A percentile compares a stretch with the other conserved stretches of the same genome.
Evolutionary conservation across 2,329 filamentous ascomycete genomes (phyloP).

Genomic region (Microcyclospora pomicola): DNA sequence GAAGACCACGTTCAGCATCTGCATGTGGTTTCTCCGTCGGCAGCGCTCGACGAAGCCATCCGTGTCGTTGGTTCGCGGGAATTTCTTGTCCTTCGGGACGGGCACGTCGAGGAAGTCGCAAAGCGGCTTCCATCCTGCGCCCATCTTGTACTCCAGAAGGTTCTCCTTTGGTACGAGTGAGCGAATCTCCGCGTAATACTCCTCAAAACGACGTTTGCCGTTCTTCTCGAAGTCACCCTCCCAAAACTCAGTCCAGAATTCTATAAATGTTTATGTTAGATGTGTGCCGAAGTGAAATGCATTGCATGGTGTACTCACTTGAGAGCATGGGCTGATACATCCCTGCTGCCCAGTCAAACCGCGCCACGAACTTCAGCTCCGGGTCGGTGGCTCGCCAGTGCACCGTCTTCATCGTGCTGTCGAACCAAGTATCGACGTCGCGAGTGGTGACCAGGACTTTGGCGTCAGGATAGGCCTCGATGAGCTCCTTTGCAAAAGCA

Average conservation of each 20-base stretch:
- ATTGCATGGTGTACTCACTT: slow-evolving; percentile 22
- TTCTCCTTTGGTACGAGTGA: slow-evolving; percentile 33
- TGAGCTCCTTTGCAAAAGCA: slow-evolving; percentile 55
- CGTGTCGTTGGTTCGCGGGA: slow-evolving; percentile 40
- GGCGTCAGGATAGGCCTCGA: slow-evolving; percentile 57
- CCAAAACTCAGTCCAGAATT: slow-evolving; percentile 57
- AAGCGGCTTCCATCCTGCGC: slow-evolving; percentile 40
- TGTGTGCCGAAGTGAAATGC: not conserved
- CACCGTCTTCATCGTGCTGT: slow-evolving; percentile 51
- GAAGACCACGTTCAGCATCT: slow-evolving; percentile 42
- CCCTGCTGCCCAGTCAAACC: slow-evolving; percentile 48
- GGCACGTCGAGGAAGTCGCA: slow-evolving; percentile 42
- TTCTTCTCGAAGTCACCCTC: slow-evolving; percentile 51
- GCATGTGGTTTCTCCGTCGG: slow-evolving; percentile 38
- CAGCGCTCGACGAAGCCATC: slow-evolving; percentile 42
- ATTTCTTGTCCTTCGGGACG: slow-evolving; percentile 34
- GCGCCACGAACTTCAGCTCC: slow-evolving; percentile 42
- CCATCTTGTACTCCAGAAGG: slow-evolving; percentile 40
- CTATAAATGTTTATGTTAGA: slow-evolving; percentile 9
- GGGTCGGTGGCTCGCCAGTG: slow-evolving; percentile 53
- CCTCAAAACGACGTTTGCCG: slow-evolving; percentile 48
- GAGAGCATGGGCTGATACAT: slow-evolving; percentile 58
- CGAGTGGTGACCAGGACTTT: slow-evolving; percentile 57
- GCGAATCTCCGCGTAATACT: slow-evolving; percentile 42
- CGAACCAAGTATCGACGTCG: slow-evolving; percentile 51